These are phyloP conservation scores for Westerdykella ornata DNA, from an alignment of 2,329 filamentous ascomycete genomes.

Conservation along the genomic window DNA sequence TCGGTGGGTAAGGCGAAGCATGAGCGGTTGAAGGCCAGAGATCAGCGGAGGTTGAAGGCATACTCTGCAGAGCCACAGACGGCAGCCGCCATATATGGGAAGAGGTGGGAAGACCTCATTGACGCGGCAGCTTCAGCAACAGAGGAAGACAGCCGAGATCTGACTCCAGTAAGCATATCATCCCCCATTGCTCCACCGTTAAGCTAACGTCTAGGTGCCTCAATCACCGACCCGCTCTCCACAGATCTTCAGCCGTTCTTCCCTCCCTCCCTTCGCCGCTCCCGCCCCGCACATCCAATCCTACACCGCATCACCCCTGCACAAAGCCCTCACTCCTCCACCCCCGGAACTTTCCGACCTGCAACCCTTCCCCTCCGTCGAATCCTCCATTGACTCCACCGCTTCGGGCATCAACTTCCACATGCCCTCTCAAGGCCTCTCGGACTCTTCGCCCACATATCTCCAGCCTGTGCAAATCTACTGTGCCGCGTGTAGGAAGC, in stretches of 20 bases:
- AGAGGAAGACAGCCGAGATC: slow-evolving; percentile 80
- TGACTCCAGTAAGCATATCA: slow-evolving; percentile 66
- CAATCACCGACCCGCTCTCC: slow-evolving; percentile 49
- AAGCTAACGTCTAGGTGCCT: slow-evolving; percentile 38
- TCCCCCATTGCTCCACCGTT: slow-evolving; percentile 2
- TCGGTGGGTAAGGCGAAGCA: slow-evolving; percentile 76
- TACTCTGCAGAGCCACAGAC: slow-evolving; percentile 77
- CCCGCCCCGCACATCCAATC: slow-evolving; percentile 50
- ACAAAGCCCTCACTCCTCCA: slow-evolving; percentile 84
- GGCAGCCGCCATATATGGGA: slow-evolving; percentile 65
- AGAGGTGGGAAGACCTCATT: slow-evolving; percentile 93
- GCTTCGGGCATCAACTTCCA: slow-evolving; percentile 66
- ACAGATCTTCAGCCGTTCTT: slow-evolving; percentile 48
- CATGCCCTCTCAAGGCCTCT: slow-evolving; percentile 46
- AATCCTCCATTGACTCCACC: slow-evolving; percentile 63
- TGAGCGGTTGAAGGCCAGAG: slow-evolving; percentile 71
- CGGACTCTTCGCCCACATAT: slow-evolving; percentile 55
- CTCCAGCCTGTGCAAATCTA: slow-evolving; percentile 68
- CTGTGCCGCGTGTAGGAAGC: slow-evolving; percentile 76
- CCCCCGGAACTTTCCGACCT: slow-evolving; percentile 42
- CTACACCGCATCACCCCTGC: slow-evolving; percentile 84
- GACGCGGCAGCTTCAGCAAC: slow-evolving; percentile 90
- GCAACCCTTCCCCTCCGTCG: slow-evolving; percentile 82
- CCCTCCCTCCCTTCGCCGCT: slow-evolving; percentile 53
- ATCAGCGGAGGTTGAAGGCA: slow-evolving; percentile 72